A percentile compares a stretch with the other conserved stretches of the same genome.
Conservation (phyloP, 805 yeast genomes). For the Yamadazyma takamatsuzukensis region DNA sequence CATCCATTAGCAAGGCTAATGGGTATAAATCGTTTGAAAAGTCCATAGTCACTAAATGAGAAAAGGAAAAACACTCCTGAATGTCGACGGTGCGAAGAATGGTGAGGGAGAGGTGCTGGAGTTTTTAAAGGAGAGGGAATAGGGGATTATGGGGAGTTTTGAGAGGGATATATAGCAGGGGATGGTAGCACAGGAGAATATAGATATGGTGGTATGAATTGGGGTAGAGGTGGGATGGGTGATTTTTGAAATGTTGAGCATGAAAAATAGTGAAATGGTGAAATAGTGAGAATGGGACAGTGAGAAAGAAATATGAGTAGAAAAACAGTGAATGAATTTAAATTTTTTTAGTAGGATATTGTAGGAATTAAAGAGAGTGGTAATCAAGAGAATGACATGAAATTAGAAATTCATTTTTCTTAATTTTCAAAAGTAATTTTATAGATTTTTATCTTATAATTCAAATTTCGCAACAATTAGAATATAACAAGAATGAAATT, state of each 20-base stretch:
- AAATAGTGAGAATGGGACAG: background rate
- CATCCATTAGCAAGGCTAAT: constrained; percentile 93
- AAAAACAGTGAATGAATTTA: background rate
- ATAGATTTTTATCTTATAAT: no score
- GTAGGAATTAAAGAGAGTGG: background rate
- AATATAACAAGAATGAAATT: no score
- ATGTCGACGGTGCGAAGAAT: background rate
- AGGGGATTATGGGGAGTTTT: background rate
- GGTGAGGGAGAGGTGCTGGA: no score
- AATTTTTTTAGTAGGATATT: no score
- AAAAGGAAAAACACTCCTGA: no score
- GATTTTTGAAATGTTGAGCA: no score
- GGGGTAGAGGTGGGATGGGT: background rate
- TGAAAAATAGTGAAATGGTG: no score
- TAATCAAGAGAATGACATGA: no score
- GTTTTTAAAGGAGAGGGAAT: background rate
- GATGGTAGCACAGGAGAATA: background rate
- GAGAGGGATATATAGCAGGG: background rate
- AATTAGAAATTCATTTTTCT: no score
- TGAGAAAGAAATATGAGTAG: background rate
- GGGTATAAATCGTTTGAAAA: constrained; percentile 75
- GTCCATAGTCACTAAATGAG: constrained; percentile 21
- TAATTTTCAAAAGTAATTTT: no score
- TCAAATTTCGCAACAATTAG: no score
- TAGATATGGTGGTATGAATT: background rate